Conservation (phyloP, 768 basidiomycete species). For the Tephrocybe sp. region DNA sequence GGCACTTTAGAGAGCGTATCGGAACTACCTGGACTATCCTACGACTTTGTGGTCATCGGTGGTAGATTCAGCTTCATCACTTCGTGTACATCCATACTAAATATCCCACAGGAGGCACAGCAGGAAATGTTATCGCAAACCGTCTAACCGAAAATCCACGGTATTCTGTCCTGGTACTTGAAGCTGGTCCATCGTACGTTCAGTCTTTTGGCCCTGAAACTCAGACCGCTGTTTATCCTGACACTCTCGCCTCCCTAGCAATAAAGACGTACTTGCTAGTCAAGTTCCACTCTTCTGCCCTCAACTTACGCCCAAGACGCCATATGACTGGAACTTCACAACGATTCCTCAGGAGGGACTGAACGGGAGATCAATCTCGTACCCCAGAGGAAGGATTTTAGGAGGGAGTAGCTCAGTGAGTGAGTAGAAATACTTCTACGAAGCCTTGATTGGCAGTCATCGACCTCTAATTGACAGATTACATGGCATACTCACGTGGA, state of each 20-base stretch:
- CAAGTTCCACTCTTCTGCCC: constrained; percentile 15
- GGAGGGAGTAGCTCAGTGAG: constrained; percentile 26
- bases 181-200: constrained; percentile 15
- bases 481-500: constrained; percentile 21
- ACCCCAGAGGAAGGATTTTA: constrained; percentile 23
- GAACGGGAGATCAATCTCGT: constrained; percentile 18
- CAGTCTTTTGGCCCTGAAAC: neutral
- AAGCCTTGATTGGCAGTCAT: neutral
- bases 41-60: constrained; percentile 15
- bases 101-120: constrained; percentile 15
- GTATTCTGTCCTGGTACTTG: constrained; percentile 13
- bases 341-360: constrained; percentile 23
- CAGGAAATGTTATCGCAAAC: constrained; percentile 19
- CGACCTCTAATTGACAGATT: constrained; percentile 8
- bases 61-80: neutral
- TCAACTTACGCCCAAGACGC: constrained; percentile 3
- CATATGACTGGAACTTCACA: constrained; percentile 28
- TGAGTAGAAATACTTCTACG: constrained; percentile 7
- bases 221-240: neutral
- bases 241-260: neutral
- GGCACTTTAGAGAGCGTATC: neutral
- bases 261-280: constrained; percentile 11
- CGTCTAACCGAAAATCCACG: constrained; percentile 13
- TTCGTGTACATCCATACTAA: neutral
- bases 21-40: constrained; percentile 3